Evolutionary conservation across 1,284 basidiomycete genomes (phyloP).

Genomic region (Bothia castanella): DNA sequence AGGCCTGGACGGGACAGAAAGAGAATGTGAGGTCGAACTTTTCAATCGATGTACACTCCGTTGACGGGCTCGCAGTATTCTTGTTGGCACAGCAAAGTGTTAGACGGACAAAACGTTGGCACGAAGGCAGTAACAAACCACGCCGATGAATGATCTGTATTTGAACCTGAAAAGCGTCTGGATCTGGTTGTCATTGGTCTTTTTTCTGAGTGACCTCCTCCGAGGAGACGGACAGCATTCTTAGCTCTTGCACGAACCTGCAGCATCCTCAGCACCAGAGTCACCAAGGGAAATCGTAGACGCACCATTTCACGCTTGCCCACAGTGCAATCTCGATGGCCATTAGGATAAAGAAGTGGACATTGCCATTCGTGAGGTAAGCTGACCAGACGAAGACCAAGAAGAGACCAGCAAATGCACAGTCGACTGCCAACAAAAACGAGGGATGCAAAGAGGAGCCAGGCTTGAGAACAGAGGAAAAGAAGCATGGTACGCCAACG

Average conservation of each 20-base stretch:
- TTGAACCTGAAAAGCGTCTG: background rate
- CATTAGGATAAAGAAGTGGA: constrained; percentile 62
- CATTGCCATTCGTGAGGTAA: constrained; percentile 54
- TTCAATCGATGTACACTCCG: background rate
- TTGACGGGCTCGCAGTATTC: constrained; percentile 58
- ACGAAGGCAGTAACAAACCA: constrained; percentile 63
- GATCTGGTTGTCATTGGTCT: constrained; percentile 24
- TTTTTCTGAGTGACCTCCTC: constrained; percentile 24
- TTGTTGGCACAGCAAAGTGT: constrained; percentile 77
- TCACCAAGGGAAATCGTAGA: constrained; percentile 1
- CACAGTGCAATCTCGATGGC: constrained; percentile 62
- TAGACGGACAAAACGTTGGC: constrained; percentile 76
- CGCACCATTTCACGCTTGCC: constrained; percentile 76
- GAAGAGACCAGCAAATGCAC: constrained; percentile 53
- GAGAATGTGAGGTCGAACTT: constrained; percentile 61
- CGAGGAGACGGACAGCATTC: constrained; percentile 28
- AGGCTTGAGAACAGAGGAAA: constrained; percentile 58
- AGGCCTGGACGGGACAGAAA: constrained; percentile 83
- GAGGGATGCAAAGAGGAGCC: constrained; percentile 70
- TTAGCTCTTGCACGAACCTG: constrained; percentile 55
- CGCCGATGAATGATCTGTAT: constrained; percentile 37
- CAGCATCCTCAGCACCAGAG: constrained; percentile 10
- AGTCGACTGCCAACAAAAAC: constrained; percentile 63
- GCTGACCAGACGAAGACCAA: constrained; percentile 54
- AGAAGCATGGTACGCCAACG: constrained; percentile 28